Base-by-base conservation (phyloP, 768 basidiomycete genomes). In the Lyophyllum decastes region DNA sequence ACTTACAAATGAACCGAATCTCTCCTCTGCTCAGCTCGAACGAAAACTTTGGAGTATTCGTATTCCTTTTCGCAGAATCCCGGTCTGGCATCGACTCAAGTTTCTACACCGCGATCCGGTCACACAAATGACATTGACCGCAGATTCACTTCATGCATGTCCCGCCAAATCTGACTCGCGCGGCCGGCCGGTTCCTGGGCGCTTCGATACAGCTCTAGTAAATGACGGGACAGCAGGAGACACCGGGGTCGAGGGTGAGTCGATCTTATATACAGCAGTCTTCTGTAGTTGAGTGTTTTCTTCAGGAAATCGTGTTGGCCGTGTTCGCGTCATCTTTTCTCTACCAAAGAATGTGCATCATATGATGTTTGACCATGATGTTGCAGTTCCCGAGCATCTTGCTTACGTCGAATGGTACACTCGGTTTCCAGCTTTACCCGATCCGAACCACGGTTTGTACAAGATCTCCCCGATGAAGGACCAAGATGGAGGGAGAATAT, bases 1-100 rank as follows among this genome's bases (percentile, higher is more conserved):
- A 17, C 25, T 49, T 8, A 22, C 26, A 11, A 60, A 59, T 45
- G n/a, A 64, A 40, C 69, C 66, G 8, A 38, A 22, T 17, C 57
- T 67, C 21, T 55, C 62, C 3, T 4, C 41, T 7, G 33, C 40
- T 14, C 61, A 65, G 24, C 1, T 70, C 8, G 60, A 68, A 40
- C 40, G 53, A 0, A 16, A 35, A 3, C 17, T 66, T 0, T 17
- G 34, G 21, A 45, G 49, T 25, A 12, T 69, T 14, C 43, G 47
- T 25, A 52, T 74, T 5, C 64, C 58, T 17, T 72, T 73, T 48
- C 27, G 30, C 2, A 44, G 58, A 2, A 43, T 78, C 16, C 58
- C 65, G 1, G 68, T 73, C 10, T 78, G 60, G 52, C 69, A 77
- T 61, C 64, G 61, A 19, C 64, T 73, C 34, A 73, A 72, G 60